Percentiles rank a stretch among this genome's conserved stretches.
Evolutionary conservation across 495 filamentous ascomycete species (phyloP).

Genomic region (Pseudomonodictys pantanalensis): DNA sequence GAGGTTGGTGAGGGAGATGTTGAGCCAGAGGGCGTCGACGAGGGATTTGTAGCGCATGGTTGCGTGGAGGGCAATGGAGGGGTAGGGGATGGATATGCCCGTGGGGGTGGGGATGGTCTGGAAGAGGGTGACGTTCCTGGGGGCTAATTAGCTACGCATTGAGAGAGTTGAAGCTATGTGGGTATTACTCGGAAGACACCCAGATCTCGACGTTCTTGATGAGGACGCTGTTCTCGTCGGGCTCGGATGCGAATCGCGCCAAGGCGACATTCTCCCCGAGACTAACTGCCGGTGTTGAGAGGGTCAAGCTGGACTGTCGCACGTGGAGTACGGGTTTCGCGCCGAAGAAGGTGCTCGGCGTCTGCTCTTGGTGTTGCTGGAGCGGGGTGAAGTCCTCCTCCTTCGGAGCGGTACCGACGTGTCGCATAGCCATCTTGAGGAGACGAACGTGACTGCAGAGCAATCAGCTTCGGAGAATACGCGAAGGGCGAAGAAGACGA

Average conservation of each 20-base stretch:
- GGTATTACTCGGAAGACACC: conserved; percentile 79
- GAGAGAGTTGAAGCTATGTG: no score
- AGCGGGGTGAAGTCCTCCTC: conserved; percentile 66
- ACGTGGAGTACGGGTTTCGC: conserved; percentile 78
- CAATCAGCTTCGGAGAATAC: no score
- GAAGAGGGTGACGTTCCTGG: conserved; percentile 70
- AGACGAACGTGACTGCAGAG: no score
- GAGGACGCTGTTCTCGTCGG: conserved; percentile 37
- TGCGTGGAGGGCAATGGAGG: conserved; percentile 82
- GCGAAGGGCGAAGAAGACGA: background rate
- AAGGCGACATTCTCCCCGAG: conserved; percentile 34
- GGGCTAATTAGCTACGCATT: background rate
- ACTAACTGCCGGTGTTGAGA: conserved; percentile 50
- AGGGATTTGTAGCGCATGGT: conserved; percentile 59
- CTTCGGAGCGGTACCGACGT: conserved; percentile 42
- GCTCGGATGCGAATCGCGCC: conserved; percentile 13
- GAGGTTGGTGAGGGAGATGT: conserved; percentile 62
- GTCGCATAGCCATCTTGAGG: conserved; percentile 23
- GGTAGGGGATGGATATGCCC: conserved; percentile 83
- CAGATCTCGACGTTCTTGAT: conserved; percentile 64
- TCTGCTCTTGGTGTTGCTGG: conserved; percentile 75
- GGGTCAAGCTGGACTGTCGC: conserved; percentile 60
- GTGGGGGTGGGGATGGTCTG: conserved; percentile 41
- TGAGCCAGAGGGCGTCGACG: conserved; percentile 70
- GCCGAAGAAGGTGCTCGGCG: conserved; percentile 77